Evolutionary conservation across 108 stramenopile genomes (phyloP).

Genomic region (Cyclotella atomus): DNA sequence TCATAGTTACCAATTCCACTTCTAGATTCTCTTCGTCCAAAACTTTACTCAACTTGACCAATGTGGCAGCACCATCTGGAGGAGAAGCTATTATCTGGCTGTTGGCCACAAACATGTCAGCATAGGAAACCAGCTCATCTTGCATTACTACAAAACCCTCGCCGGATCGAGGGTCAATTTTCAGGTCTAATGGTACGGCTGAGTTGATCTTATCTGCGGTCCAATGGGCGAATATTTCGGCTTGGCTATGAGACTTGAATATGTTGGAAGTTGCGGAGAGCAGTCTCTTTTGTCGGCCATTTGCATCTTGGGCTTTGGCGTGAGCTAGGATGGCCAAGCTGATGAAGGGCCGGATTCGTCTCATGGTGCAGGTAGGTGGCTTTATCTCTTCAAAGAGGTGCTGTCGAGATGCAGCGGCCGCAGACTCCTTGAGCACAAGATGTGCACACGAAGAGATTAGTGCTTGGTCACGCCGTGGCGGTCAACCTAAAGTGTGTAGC

Average conservation of each 20-base stretch:
- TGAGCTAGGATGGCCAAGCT: not conserved
- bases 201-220: slow-evolving; percentile 13
- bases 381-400: no score
- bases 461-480: no score
- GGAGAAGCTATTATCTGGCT: not conserved
- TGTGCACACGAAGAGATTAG: no score
- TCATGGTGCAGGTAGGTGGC: not conserved
- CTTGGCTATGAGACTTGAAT: not conserved
- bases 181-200: slow-evolving; percentile 27
- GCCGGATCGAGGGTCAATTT: slow-evolving; percentile 8
- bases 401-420: no score
- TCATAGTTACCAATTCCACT: not conserved
- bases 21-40: not conserved
- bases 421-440: no score
- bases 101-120: slow-evolving; percentile 4
- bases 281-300: not conserved
- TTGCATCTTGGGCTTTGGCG: not conserved
- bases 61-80: not conserved
- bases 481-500: no score
- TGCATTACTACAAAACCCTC: not conserved
- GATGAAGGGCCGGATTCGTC: not conserved
- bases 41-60: not conserved
- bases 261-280: not conserved
- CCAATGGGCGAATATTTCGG: slow-evolving; percentile 15
- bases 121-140: slow-evolving; percentile 14